These are phyloP conservation scores for Schizosaccharomyces japonicus DNA, from an alignment of 805 yeast species.

Conservation along the genomic window DNA sequence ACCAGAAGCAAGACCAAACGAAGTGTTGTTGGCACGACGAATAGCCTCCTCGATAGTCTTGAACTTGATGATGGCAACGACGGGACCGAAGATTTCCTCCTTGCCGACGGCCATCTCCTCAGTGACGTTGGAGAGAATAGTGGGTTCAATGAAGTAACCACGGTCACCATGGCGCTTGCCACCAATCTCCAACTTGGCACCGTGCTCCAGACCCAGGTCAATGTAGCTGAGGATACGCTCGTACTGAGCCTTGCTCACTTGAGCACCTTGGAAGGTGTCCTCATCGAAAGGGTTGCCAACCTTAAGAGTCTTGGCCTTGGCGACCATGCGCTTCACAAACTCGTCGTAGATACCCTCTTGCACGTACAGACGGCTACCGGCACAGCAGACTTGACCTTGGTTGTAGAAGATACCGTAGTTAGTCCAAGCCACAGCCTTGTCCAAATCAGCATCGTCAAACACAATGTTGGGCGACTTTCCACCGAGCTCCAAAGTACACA, in stretches of 20 bases:
- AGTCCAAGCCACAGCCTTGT: slow-evolving; percentile 51
- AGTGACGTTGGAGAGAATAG: slow-evolving; percentile 61
- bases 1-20: slow-evolving; percentile 80
- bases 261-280: slow-evolving; percentile 72
- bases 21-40: slow-evolving; percentile 50
- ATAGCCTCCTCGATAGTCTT: slow-evolving; percentile 62
- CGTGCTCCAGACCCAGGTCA: slow-evolving; percentile 55
- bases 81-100: slow-evolving; percentile 92
- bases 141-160: slow-evolving; percentile 33
- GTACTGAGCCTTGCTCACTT: slow-evolving; percentile 58
- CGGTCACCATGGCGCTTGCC: slow-evolving; percentile 53
- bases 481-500: slow-evolving; percentile 82
- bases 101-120: slow-evolving; percentile 51
- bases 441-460: slow-evolving; percentile 63
- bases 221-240: slow-evolving; percentile 57
- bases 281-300: slow-evolving; percentile 72
- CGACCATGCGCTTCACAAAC: slow-evolving; percentile 35
- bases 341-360: slow-evolving; percentile 68
- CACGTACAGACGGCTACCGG: slow-evolving; percentile 75
- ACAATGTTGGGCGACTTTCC: slow-evolving; percentile 88
- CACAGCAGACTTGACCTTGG: slow-evolving; percentile 90
- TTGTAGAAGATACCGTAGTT: slow-evolving; percentile 71
- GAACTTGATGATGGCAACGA: slow-evolving; percentile 64
- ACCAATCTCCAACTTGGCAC: slow-evolving; percentile 63
- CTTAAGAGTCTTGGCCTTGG: slow-evolving; percentile 26